Evolutionary conservation across 768 basidiomycete genomes (phyloP), one percentile per base, ranked within the genome.

Genomic region (Kwoniella sp.): DNA sequence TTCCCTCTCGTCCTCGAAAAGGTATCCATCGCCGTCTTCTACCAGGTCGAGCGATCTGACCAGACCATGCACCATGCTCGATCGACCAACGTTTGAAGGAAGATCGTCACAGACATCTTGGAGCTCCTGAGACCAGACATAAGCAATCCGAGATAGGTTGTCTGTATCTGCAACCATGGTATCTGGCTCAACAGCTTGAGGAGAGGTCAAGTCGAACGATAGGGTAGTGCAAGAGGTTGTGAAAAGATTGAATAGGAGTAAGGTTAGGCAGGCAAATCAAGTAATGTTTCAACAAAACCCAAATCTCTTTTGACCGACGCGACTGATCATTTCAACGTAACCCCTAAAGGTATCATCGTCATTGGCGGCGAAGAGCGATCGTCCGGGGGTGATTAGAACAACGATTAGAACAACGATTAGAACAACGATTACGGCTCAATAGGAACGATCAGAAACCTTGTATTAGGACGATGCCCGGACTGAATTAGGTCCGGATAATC

Each of bases 61-160:
- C 44, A 79, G 53, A 10, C 56, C 63, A 56, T 79, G 76, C 1
- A 77, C 78, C 21, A 74, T 63, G 6, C 65, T 65, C 8, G 78
- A 77, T 13, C 78, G 58, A 2, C 68, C 70, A n/a, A 66, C 30
- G 54, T 76, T 76, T 1, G 69, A 51, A 24, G 74, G 74, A 12
- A 76, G 65, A 21, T 69, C 51, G 36, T 76, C 72, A 19, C 60
- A 59, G 1, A 62, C 69, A 36, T 54, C 55, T 58, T 71, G 67
- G 7, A 76, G 60, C 8, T 54, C 54, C 26, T 53, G 3, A 0
- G 71, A 71, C 69, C 69, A 72, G 7, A 76, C 68, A 37, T 76
- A 76, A 0, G 61, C 58, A 2, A 69, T 55, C 15, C 62, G 49
- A 6, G 54, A 8, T n/a, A 24, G 25, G 8, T 25, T 29, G 0